A percentile compares a stretch with the other conserved stretches of the same genome.
Evolutionary conservation across 2,329 filamentous ascomycete species (phyloP).

Genomic region (Trichoderma sp.): DNA sequence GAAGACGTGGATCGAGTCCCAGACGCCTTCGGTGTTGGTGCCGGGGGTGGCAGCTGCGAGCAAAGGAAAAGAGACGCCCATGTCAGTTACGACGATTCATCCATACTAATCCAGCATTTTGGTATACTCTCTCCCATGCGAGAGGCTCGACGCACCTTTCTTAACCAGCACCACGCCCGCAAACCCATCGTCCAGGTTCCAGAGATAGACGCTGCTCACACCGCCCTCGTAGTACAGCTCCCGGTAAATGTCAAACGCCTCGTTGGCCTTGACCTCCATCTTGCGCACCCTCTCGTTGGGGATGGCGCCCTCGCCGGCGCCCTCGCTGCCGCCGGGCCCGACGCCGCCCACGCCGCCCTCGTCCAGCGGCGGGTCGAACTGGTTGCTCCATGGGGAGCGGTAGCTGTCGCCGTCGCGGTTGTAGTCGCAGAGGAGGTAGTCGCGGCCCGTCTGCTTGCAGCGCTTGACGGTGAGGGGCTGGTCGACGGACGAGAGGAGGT

Average conservation of each 20-base stretch:
- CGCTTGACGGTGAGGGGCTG: slow-evolving; percentile 86
- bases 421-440: slow-evolving; percentile 99
- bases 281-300: slow-evolving; percentile 88
- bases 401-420: slow-evolving; percentile 98
- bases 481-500: slow-evolving; percentile 96
- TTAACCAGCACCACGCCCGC: slow-evolving; percentile 94
- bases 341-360: slow-evolving; percentile 59
- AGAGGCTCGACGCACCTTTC: slow-evolving; percentile 66
- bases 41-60: slow-evolving; percentile 64
- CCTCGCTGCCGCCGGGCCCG: slow-evolving; percentile 58
- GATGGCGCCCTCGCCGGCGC: slow-evolving; percentile 75
- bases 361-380: slow-evolving; percentile 89
- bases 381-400: slow-evolving; percentile 97
- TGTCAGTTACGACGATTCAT: background rate
- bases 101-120: too few species aligned
- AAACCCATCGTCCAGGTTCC: slow-evolving; percentile 97
- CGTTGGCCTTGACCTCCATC: slow-evolving; percentile 92
- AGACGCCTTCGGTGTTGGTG: slow-evolving; percentile 73
- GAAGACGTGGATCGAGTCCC: slow-evolving; percentile 99
- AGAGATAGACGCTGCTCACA: slow-evolving; percentile 94
- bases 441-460: slow-evolving; percentile 85
- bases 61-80: background rate
- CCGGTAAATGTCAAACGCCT: slow-evolving; percentile 94
- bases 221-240: slow-evolving; percentile 98
- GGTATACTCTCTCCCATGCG: background rate